Base-by-base conservation (phyloP, 129 eudicot genomes). In the Helichrysum umbraculigerum region DNA sequence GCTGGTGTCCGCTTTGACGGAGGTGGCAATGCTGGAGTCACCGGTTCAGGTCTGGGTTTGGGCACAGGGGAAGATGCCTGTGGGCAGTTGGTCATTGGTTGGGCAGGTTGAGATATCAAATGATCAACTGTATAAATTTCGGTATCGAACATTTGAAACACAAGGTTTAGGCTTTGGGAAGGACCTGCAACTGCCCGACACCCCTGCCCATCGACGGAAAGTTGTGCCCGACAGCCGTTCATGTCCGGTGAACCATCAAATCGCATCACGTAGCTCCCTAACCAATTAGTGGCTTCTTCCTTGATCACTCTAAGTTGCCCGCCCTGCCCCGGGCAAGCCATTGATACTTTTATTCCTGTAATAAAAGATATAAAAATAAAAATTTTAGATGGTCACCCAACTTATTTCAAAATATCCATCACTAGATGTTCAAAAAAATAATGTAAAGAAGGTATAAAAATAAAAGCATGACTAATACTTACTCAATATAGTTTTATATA, bases 71-170 rank as follows among this genome's bases (percentile, higher is more conserved):
- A 41, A 25, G 81, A 19, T n/a, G 87, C 85, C 14, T 67, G 78
- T 11, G 89, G 91, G 81, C 99, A 95, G 77, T 71, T 81, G n/a
- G 96, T 42, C 92, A 86, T 85, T 30, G 99, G 96, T 79, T 91
- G 73, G 41, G 94, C 88, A 51, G 99, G 97, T 82, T 95, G 97
- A 60, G 94, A 88, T 60, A 91, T 75, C 80, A 95, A 78, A 42
- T 94, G 92, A 69, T 89, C 82, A 22, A 85, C 96, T 0, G 87
- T 68, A 72, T 87, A 95, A 80, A 89, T 86, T 37, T 64, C 86
- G 64, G 81, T 88, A n/a, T 80, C 80, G 66, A 95, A 95, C 83
- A 91, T 70, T 72, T 82, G 86, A 77, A 91, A 91, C 89, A 88
- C 86, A 2, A 87, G 86, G 41, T 79, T 87, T 21, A 77, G 54